Conservation (phyloP, 495 filamentous ascomycete species). For the Pseudevernia furfuracea region DNA sequence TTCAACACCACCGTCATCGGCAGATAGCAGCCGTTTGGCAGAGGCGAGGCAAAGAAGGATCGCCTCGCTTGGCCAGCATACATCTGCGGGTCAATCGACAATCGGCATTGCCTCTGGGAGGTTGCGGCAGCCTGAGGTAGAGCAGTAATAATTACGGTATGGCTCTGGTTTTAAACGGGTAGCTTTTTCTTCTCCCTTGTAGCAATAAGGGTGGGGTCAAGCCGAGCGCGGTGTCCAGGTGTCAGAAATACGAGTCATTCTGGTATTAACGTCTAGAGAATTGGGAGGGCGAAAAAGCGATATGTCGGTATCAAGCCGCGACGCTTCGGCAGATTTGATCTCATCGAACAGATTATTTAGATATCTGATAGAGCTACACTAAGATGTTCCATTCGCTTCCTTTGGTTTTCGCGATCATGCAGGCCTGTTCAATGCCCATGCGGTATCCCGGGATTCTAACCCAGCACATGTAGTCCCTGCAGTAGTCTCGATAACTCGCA, state of each 20-base stretch:
- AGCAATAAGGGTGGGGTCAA: not conserved
- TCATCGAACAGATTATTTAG: not conserved
- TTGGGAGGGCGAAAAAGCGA: not conserved
- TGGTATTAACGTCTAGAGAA: not conserved
- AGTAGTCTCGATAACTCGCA: not conserved
- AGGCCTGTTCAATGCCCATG: not conserved
- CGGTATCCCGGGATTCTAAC: not conserved
- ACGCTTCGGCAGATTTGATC: not conserved
- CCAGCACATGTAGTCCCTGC: slow-evolving; percentile 6
- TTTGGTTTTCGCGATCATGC: not conserved
- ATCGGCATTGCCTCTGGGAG: slow-evolving; percentile 13
- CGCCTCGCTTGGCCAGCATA: slow-evolving; percentile 24
- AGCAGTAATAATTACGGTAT: not conserved
- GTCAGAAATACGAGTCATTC: not conserved
- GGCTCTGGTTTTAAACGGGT: not conserved
- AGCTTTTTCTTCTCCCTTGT: not conserved
- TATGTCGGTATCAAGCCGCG: not conserved
- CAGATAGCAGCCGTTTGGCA: slow-evolving; percentile 20
- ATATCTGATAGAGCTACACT: not conserved
- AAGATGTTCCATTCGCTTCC: not conserved
- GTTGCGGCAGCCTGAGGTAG: slow-evolving; percentile 12
- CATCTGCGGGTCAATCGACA: slow-evolving; percentile 12
- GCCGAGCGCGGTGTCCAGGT: not conserved
- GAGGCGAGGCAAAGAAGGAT: slow-evolving; percentile 24
- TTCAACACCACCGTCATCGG: slow-evolving; percentile 23